Base-by-base conservation (phyloP, 2,329 filamentous ascomycete genomes). In the Talaromyces albobiverticillius region DNA sequence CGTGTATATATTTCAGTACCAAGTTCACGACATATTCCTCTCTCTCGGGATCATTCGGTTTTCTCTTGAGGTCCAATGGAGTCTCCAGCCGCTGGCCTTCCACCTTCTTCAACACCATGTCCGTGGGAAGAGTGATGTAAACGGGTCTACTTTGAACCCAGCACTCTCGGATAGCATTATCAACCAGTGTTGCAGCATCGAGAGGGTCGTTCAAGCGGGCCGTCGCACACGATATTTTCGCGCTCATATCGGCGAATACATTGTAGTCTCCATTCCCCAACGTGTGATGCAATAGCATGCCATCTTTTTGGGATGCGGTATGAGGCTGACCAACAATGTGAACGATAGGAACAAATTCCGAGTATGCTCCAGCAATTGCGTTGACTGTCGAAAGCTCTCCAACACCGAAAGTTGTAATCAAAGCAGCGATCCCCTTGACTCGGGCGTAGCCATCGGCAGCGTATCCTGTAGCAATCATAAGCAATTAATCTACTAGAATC, bases 21-120 rank as follows among this genome's bases (percentile, higher is more conserved):
- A 89, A 83, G 34, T 88, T 82, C 13, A 94, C 87, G 13, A 91
- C 88, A 58, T 90, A 90, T 59, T 89, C 79, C 70, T 93, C 89
- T 54, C 81, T 82, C 56, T 85, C 87, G 1, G 74, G 63, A 18
- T 90, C 82, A 63, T 92, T 93, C n/a, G 67, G 57, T 2, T 83
- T 80, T 54, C 82, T 82, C 1, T 73, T 67, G 2, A 91, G 72
- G 64, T 90, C 81, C 52, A 95, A 83, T 0, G 83, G 83, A 0
- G 76, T 84, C 18, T 84, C 79, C 5, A 95, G 78, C 6, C 84
- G 76, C 34, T 81, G 79, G 36, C 88, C 89, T 67, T 92, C 86
- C 22, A 94, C 74, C 72, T 90, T 87, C 68, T 84, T 81, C 62
- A 85, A 1, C 81, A 81, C 79, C 65, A 83, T 68, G 59, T 84